Evolutionary conservation across 768 basidiomycete species (phyloP), one percentile per base, ranked within the genome.

Genomic region (Phaffia australis): DNA sequence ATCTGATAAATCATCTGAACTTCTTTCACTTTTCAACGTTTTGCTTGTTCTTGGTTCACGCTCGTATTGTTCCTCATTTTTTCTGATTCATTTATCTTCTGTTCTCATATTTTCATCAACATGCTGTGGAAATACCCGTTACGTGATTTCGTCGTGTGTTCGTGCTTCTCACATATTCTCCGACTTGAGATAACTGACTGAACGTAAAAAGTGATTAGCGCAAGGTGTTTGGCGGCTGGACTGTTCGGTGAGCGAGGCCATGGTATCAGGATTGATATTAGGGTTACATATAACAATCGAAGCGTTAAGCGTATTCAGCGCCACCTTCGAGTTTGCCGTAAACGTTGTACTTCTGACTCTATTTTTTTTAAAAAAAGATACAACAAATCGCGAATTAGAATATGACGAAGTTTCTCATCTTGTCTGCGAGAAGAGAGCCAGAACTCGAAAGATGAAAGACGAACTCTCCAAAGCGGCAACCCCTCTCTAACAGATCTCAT

Each of bases 121-220:
- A 2, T 71, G 74, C n/a, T 72, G 71, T 8, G 71, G 71, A 46
- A 70, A 64, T 59, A 71, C 73, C 21, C 67, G 69, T 23, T 67
- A 71, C 47, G 64, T 64, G 19, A 29, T 72, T 8, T 72, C 71
- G 9, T 75, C 72, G 74, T 66, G 70, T 51, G 58, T 75, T n/a
- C 70, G 74, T 5, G 63, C 71, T 11, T 42, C 35, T 11, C 11
- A 42, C 35, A 42, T 11, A 42, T 42, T 42, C 11, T 42, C 35
- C 35, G 4, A 42, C 11, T 42, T 19, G 74, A 73, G 9, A 71
- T 73, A 0, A 71, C 71, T 57, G 69, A 71, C 60, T 58, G 60
- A 67, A 30, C 71, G 66, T 19, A 70, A 57, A 63, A 21, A 62
- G 67, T 48, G 66, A 71, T 35, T 69, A 73, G 23, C 56, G 58